Evolutionary conservation across 2,329 filamentous ascomycete species (phyloP).

Genomic region (Pseudopithomyces chartarum): DNA sequence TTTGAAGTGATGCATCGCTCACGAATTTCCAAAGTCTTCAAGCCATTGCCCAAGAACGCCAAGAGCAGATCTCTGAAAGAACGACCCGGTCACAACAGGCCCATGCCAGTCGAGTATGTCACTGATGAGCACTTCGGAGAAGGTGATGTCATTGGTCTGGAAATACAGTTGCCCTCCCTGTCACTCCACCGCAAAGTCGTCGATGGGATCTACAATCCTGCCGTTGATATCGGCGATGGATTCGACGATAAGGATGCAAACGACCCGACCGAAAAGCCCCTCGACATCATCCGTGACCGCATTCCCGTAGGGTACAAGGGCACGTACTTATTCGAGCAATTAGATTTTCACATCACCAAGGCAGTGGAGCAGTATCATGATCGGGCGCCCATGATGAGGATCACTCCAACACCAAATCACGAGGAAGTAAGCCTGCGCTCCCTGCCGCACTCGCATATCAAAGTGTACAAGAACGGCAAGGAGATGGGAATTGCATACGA

Average conservation of each 20-base stretch:
- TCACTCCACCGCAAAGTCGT: slow-evolving; percentile 87
- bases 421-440: slow-evolving; percentile 77
- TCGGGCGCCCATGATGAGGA: slow-evolving; percentile 58
- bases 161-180: slow-evolving; percentile 88
- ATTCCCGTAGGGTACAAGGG: slow-evolving; percentile 94
- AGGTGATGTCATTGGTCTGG: slow-evolving; percentile 91
- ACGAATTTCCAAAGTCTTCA: slow-evolving; percentile 83
- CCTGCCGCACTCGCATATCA: slow-evolving; percentile 82
- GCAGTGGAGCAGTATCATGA: slow-evolving; percentile 73
- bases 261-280: slow-evolving; percentile 56
- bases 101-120: slow-evolving; percentile 50
- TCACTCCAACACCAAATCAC: slow-evolving; percentile 78
- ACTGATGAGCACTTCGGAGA: slow-evolving; percentile 79
- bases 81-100: slow-evolving; percentile 40
- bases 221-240: slow-evolving; percentile 69
- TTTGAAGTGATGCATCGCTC: slow-evolving; percentile 95
- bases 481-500: slow-evolving; percentile 87
- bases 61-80: slow-evolving; percentile 49
- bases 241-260: slow-evolving; percentile 53
- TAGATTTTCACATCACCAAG: slow-evolving; percentile 85
- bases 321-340: slow-evolving; percentile 91
- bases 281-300: slow-evolving; percentile 91
- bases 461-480: slow-evolving; percentile 90
- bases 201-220: slow-evolving; percentile 83
- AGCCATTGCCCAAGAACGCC: slow-evolving; percentile 43